Conservation (phyloP, 139 green algal genomes). For the Ulvella scutata region DNA sequence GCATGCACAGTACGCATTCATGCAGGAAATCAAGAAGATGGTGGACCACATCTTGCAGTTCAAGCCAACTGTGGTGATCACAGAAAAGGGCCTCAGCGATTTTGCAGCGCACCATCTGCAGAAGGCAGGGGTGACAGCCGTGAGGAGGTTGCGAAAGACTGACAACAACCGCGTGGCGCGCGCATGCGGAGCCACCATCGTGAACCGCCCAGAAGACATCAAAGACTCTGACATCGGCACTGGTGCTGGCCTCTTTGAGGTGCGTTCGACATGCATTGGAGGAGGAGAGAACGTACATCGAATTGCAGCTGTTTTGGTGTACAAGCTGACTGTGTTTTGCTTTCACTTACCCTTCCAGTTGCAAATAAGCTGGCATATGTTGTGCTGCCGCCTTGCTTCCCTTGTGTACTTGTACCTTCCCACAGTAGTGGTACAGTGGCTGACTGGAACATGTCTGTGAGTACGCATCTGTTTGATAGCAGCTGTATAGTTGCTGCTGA, state of each 20-base stretch:
- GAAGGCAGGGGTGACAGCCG: conserved; percentile 74
- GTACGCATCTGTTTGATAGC: no score
- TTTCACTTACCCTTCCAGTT: no score
- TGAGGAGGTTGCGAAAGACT: conserved; percentile 94
- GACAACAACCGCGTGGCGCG: conserved; percentile 98
- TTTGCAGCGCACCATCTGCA: conserved; percentile 61
- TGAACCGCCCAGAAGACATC: conserved; percentile 80
- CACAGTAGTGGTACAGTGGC: no score
- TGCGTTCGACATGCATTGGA: conserved; percentile 18
- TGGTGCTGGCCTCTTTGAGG: conserved; percentile 86
- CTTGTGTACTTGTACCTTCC: no score
- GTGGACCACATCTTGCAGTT: conserved; percentile 72
- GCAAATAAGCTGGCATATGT: no score
- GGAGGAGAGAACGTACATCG: no score
- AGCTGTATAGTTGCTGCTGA: no score
- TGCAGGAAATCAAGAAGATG: conserved; percentile 52
- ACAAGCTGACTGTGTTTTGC: no score
- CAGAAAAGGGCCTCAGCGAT: conserved; percentile 91
- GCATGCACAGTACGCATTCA: no score
- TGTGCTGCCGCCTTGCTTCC: no score
- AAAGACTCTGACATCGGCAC: conserved; percentile 85
- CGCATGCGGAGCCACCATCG: conserved; percentile 87
- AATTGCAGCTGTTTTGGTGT: no score
- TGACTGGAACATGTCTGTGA: no score
- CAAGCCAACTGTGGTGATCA: conserved; percentile 97